A percentile compares a stretch with the other conserved stretches of the same genome.
Conservation (phyloP, 345 rosid species). For the Acer saccharum region DNA sequence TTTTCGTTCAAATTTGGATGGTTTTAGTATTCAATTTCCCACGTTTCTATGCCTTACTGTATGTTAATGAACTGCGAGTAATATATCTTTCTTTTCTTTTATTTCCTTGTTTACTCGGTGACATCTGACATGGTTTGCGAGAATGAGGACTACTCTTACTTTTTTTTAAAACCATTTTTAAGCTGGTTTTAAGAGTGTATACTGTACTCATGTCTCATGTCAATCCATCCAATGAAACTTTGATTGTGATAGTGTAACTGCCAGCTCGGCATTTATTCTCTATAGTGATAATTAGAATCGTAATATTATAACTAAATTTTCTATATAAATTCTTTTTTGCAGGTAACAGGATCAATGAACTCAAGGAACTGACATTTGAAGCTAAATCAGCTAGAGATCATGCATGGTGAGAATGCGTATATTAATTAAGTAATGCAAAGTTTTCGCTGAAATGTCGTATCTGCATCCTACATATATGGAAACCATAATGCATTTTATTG, state of each 20-base stretch:
- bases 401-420: slow-evolving; percentile 64
- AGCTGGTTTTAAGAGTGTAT: background rate
- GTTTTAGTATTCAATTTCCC: too few species aligned
- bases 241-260: background rate
- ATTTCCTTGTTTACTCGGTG: background rate
- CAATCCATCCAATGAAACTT: background rate
- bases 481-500: background rate
- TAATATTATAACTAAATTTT: slow-evolving; percentile 12
- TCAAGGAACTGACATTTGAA: slow-evolving; percentile 69
- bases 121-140: background rate
- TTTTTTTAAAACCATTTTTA: background rate
- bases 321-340: slow-evolving; percentile 15
- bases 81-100: background rate
- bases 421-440: background rate
- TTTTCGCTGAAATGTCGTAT: background rate
- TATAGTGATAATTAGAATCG: background rate
- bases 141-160: background rate
- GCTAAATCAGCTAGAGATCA: slow-evolving; percentile 69
- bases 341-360: slow-evolving; percentile 45
- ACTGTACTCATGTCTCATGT: background rate
- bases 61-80: background rate
- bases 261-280: background rate
- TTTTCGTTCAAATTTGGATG: too few species aligned
- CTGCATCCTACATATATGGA: background rate
- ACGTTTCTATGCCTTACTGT: too few species aligned